phyloP scores from a whole-genome alignment of 208 protist genomes.

The Crithidia thermophila region DNA sequence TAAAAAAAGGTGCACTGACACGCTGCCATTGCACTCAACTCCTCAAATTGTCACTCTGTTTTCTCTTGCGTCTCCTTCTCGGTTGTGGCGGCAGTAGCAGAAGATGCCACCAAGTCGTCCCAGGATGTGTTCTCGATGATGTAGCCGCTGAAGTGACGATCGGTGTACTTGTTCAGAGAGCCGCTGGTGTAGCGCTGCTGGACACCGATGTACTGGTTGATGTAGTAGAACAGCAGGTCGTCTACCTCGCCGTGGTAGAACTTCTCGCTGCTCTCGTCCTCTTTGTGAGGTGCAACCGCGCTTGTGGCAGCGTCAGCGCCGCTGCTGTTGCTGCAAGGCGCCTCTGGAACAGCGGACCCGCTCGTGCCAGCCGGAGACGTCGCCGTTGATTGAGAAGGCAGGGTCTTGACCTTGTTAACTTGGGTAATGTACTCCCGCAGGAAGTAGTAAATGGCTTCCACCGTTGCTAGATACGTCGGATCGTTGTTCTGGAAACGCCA shows the following conservation, averaged over 20 bases:
- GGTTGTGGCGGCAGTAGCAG: not conserved
- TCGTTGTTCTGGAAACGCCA: constrained; percentile 95
- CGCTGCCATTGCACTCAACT: too few relatives aligned
- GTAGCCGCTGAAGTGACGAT: constrained; percentile 87
- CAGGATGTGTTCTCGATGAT: constrained; percentile 69
- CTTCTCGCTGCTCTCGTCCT: not conserved
- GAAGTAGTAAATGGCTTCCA: constrained; percentile 97
- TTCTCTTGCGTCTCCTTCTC: too few relatives aligned
- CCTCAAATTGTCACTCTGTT: too few relatives aligned
- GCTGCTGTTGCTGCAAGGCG: not conserved
- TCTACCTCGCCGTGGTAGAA: constrained; percentile 93
- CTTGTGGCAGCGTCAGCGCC: not conserved
- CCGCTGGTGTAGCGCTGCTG: constrained; percentile 81
- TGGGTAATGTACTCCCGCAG: constrained; percentile 86
- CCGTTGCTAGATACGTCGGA: constrained; percentile 91
- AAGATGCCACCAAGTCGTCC: constrained; percentile 63
- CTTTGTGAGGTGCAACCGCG: not conserved
- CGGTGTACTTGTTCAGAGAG: constrained; percentile 64
- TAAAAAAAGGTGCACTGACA: too few relatives aligned
- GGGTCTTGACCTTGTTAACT: constrained; percentile 40
- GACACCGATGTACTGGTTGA: constrained; percentile 94
- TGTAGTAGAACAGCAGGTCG: constrained; percentile 95
- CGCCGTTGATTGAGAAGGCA: not conserved
- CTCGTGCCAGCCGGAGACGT: not conserved
- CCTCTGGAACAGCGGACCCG: not conserved